Percentiles rank a stretch among this genome's conserved stretches.
Evolutionary conservation across 1,284 basidiomycete genomes (phyloP).

Genomic region (Irpex rosettiformis): DNA sequence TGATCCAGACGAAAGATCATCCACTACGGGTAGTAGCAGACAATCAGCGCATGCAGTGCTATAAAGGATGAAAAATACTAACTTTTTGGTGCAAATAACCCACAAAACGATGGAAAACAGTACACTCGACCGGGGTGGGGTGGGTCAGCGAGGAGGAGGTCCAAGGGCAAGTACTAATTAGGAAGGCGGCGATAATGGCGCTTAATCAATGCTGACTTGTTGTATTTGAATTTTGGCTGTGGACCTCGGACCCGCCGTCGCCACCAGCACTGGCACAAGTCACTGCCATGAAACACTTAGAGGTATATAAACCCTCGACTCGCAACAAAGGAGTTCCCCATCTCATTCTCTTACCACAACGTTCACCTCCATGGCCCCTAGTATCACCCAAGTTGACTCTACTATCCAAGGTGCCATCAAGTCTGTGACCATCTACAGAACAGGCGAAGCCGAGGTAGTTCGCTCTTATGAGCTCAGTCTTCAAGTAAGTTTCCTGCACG

Average conservation of each 20-base stretch:
- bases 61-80: constrained; percentile 4
- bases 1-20: constrained; percentile 82
- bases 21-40: constrained; percentile 49
- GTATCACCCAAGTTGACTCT: constrained; percentile 15
- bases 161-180: neutral
- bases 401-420: constrained; percentile 27
- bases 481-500: constrained; percentile 21
- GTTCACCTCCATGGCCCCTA: neutral
- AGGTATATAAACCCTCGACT: too few species aligned
- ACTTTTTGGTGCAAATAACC: constrained; percentile 7
- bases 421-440: constrained; percentile 35
- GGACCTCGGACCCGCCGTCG: neutral
- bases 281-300: neutral
- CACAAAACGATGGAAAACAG: neutral
- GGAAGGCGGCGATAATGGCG: neutral
- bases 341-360: neutral
- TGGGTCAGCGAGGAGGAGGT: neutral
- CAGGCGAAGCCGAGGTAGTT: constrained; percentile 32
- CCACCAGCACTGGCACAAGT: neutral
- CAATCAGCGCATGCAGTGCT: neutral
- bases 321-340: neutral
- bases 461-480: constrained; percentile 31
- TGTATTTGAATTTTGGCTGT: too few species aligned
- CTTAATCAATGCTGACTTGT: too few species aligned
- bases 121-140: neutral